Conservation (phyloP, 2,329 filamentous ascomycete genomes). For the Fonsecaea monophora region DNA sequence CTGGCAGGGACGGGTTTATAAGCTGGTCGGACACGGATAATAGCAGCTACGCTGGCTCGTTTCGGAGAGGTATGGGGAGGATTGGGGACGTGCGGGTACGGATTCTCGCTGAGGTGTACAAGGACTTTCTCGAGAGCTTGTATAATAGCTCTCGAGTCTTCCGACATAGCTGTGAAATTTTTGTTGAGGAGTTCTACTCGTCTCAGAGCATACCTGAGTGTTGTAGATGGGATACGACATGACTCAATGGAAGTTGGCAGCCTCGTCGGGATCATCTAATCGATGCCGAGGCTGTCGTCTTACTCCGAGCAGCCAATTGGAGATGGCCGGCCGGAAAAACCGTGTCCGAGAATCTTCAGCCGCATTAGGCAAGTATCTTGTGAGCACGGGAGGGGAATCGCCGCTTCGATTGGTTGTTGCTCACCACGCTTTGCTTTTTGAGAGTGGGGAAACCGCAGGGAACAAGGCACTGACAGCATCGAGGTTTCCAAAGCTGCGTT, state of each 20-base stretch:
- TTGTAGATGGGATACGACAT: not conserved
- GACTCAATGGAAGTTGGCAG: not conserved
- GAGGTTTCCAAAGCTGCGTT: not conserved
- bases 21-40: conserved; percentile 67
- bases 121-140: conserved; percentile 36
- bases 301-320: not conserved
- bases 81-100: conserved; percentile 54
- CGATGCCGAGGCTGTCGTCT: conserved; percentile 14
- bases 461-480: not conserved
- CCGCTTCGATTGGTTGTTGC: conserved; percentile 18
- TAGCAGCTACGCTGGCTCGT: conserved; percentile 70
- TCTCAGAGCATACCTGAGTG: not conserved
- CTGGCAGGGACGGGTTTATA: conserved; percentile 60
- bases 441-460: conserved; percentile 9
- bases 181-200: not conserved
- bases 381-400: conserved; percentile 7
- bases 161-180: conserved; percentile 24
- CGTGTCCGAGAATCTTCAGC: not conserved
- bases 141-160: conserved; percentile 37
- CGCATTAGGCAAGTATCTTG: not conserved
- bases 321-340: conserved; percentile 4
- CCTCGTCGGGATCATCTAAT: not conserved
- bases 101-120: conserved; percentile 38
- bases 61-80: conserved; percentile 57
- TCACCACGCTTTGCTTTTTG: conserved; percentile 4